Conservation (phyloP, 1,284 basidiomycete species). For the Rhodotorula sp. region DNA sequence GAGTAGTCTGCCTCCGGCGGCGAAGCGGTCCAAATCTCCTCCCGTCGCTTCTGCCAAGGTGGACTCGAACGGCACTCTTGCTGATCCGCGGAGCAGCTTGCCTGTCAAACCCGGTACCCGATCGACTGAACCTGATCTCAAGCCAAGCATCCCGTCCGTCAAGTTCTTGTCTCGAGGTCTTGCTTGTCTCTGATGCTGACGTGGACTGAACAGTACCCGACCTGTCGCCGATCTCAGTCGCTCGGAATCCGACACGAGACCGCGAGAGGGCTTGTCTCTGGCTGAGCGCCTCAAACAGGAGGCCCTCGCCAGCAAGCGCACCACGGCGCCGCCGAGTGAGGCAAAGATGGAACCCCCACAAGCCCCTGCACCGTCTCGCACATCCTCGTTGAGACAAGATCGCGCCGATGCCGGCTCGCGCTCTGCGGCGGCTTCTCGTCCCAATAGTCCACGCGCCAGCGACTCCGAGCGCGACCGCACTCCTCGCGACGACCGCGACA, state of each 20-base stretch:
- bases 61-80: background rate
- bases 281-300: slow-evolving; percentile 37
- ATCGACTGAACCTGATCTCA: background rate
- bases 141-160: background rate
- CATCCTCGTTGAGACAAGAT: background rate
- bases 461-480: slow-evolving; percentile 30
- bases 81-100: background rate
- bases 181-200: background rate
- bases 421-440: slow-evolving; percentile 1
- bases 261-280: background rate
- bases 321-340: slow-evolving; percentile 2
- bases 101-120: background rate
- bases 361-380: slow-evolving; percentile 17
- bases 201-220: background rate
- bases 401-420: background rate
- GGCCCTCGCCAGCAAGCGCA: slow-evolving; percentile 23
- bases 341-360: slow-evolving; percentile 34
- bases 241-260: background rate
- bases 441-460: slow-evolving; percentile 5
- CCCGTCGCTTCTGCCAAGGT: background rate
- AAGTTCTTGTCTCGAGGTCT: background rate
- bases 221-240: background rate
- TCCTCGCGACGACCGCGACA: slow-evolving; percentile 7
- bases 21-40: background rate
- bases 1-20: background rate